Base-by-base conservation (phyloP, 2,329 filamentous ascomycete genomes). In the Aureobasidium sp. region DNA sequence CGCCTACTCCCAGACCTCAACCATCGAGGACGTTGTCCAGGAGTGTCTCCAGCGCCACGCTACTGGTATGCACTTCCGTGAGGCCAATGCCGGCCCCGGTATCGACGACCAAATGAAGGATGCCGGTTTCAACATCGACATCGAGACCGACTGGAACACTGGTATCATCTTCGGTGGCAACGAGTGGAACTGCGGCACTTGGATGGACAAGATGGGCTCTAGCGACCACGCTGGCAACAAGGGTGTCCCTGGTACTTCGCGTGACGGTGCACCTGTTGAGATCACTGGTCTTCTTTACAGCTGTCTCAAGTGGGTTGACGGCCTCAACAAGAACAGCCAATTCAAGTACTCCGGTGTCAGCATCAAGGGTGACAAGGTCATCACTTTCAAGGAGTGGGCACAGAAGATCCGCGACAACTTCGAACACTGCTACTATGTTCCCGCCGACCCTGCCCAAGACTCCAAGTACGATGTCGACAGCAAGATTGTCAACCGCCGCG, bases 201-300 rank as follows among this genome's bases (percentile, higher is more conserved):
- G 94, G 94, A 97, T 97, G 91, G 94, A 99, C 81, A 99, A 99
- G 82, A 99, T 99, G 94, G 94, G 94, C n/a, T 94, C 99, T 75
- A 96, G 91, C 65, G 86, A 89, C 66, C 89, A 87, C 65, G 94
- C 95, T 17, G 88, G 89, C 63, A 96, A 87, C 70, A 97, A 97
- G 78, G 95, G 94, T 55, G 81, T 96, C 22, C 95, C 94, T 0
- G 94, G 92, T 9, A 99, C 94, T n/a, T 94, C 94, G 51, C 88
- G 95, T 69, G 95, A 99, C 72, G 94, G 94, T 34, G 91, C 94
- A 45, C 91, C 94, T 22, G 84, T 99, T 62, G 94, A 99, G 74
- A 97, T 99, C 71, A 96, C 88, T 0, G 95, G 94, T 52, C 83
- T 99, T 62, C 80, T 94, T 20, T 99, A 96, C 80, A 97, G 92